These are phyloP conservation scores for Theileria equi DNA, from an alignment of 169 alveolate species.

Conservation along the genomic window DNA sequence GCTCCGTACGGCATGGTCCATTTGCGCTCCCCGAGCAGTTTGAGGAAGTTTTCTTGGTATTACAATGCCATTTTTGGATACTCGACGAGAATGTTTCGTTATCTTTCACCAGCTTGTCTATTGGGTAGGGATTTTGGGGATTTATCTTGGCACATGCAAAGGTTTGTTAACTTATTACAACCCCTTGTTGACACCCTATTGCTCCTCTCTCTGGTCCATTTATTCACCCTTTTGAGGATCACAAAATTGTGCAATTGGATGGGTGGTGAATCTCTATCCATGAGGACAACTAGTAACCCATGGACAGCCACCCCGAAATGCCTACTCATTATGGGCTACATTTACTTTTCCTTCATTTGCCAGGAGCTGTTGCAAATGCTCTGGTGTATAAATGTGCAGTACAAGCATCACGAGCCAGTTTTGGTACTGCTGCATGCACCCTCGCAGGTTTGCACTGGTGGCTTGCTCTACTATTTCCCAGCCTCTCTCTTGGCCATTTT, in stretches of 20 bases:
- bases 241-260: too few relatives aligned
- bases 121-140: neutral
- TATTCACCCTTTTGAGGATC: too few relatives aligned
- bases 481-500: slow-evolving; percentile 16
- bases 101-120: slow-evolving; percentile 39
- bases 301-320: too few relatives aligned
- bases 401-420: slow-evolving; percentile 53
- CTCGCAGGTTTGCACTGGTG: slow-evolving; percentile 49
- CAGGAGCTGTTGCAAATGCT: slow-evolving; percentile 65
- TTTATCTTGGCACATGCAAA: slow-evolving; percentile 47
- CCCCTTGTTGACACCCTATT: slow-evolving; percentile 36
- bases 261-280: too few relatives aligned
- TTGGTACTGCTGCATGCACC: slow-evolving; percentile 68
- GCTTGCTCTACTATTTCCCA: slow-evolving; percentile 18
- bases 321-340: slow-evolving; percentile 36
- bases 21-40: slow-evolving; percentile 29
- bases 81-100: slow-evolving; percentile 14
- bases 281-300: too few relatives aligned
- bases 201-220: slow-evolving; percentile 1
- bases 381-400: slow-evolving; percentile 73
- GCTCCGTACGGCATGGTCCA: slow-evolving; percentile 54
- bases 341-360: slow-evolving; percentile 66
- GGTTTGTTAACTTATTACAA: slow-evolving; percentile 16
- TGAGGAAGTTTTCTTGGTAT: slow-evolving; percentile 13
- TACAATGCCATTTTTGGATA: slow-evolving; percentile 41